Evolutionary conservation across 2,329 filamentous ascomycete genomes (phyloP), one percentile per base, ranked within the genome.

Genomic region (Plenodomus tracheiphilus): DNA sequence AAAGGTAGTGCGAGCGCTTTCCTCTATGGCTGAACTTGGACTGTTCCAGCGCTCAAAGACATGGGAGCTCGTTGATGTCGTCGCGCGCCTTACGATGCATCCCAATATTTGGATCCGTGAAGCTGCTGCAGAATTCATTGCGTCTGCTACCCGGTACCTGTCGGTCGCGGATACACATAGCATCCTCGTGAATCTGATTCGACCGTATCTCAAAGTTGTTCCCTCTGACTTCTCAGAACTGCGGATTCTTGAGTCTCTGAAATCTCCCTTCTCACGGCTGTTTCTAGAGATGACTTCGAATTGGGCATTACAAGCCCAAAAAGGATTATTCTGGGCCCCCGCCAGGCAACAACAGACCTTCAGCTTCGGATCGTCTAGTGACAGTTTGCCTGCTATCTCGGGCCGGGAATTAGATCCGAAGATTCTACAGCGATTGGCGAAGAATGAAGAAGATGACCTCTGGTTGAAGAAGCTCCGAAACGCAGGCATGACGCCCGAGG

Each of bases 61-160:
- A 1, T 96, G 91, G 87, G 91, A 97, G 66, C 77, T 99, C 34
- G 84, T 96, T 18, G 87, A 95, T 53, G 85, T 93, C 34, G 84
- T 93, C 13, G 86, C 83, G 6, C 85, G 91, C 3, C 96, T 97
- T 64, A 86, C 92, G 11, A 86, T 96, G 78, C 94, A 99, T 68
- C 94, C 94, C 0, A 97, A 96, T 61, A 78, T 90, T 8, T 99
- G 94, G 93, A 92, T 99, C 44, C 85, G 93, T 32, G 93, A 97
- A 74, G 89, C 93, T 9, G 87, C 93, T 2, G 83, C 88, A 7
- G 86, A 93, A 55, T 96, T 97, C 59, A 77, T 97, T 32, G 85
- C 90, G 2, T 85, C 88, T 46, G 84, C 89, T 1, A 86, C 89
- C 1, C 86, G 80, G 49, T 91, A 87, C 62, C 72, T 97, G 15